Percentiles rank a stretch among this genome's conserved stretches.
Evolutionary conservation across 345 rosid species (phyloP).

Genomic region (Trapa bicornis): DNA sequence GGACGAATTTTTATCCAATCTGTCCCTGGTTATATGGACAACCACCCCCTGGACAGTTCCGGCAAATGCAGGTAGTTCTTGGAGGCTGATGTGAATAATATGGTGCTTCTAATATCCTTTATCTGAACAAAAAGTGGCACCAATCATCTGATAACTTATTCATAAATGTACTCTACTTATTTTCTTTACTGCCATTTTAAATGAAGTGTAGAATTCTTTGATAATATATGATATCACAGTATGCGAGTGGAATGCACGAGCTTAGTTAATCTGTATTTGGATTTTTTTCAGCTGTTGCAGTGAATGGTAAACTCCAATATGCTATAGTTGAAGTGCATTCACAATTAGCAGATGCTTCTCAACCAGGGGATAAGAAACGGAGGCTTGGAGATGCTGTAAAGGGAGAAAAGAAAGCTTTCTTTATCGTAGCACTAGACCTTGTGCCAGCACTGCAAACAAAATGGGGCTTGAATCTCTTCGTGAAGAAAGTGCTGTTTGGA

Average conservation of each 20-base stretch:
- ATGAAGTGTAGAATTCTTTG: conserved; percentile 1
- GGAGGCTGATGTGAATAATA: neutral
- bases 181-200: neutral
- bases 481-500: conserved; percentile 56
- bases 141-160: neutral
- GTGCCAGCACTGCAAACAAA: conserved; percentile 64
- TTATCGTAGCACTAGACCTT: conserved; percentile 76
- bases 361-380: conserved; percentile 30
- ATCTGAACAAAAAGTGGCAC: neutral
- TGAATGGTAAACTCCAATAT: conserved; percentile 79
- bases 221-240: neutral
- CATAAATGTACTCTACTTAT: no score
- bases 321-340: conserved; percentile 64
- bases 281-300: conserved; percentile 69
- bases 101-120: neutral
- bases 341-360: conserved; percentile 28
- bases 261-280: neutral
- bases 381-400: conserved; percentile 53
- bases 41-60: conserved; percentile 98
- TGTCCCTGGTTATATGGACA: conserved; percentile 84
- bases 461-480: conserved; percentile 64
- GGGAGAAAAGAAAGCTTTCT: conserved; percentile 42
- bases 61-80: conserved; percentile 69
- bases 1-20: conserved; percentile 60
- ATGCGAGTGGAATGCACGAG: neutral